phyloP scores from a whole-genome alignment of 2,329 filamentous ascomycete genomes.

The Aspergillus terreus region DNA sequence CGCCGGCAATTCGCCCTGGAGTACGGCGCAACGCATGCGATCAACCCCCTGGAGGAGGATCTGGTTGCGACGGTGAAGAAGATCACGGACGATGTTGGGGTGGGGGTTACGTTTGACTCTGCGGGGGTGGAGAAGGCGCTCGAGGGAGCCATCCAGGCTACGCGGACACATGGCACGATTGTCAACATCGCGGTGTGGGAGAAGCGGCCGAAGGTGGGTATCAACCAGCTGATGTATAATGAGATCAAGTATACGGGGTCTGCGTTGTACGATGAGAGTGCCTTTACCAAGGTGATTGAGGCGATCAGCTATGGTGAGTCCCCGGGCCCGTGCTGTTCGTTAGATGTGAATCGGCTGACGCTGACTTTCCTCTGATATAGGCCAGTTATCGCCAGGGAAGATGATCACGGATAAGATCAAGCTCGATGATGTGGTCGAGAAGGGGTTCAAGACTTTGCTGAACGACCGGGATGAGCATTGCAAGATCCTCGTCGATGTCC shows the following conservation, averaged over 20 bases:
- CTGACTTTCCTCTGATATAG: constrained; percentile 23
- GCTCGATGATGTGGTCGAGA: constrained; percentile 54
- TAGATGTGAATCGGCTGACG: not conserved
- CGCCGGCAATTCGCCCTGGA: constrained; percentile 51
- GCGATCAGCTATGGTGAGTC: constrained; percentile 35
- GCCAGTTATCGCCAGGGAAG: constrained; percentile 48
- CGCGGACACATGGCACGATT: constrained; percentile 53
- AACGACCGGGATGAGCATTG: constrained; percentile 60
- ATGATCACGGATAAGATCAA: constrained; percentile 61
- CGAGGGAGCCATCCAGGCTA: constrained; percentile 45
- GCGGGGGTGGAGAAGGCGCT: constrained; percentile 56
- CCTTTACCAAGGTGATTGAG: constrained; percentile 57
- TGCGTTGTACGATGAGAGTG: constrained; percentile 49
- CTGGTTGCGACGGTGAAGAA: constrained; percentile 45
- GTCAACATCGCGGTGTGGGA: constrained; percentile 66
- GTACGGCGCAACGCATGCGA: constrained; percentile 54
- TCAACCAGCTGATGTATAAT: constrained; percentile 52
- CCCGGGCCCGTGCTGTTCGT: not conserved
- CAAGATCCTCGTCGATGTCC: constrained; percentile 49
- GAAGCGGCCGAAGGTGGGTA: constrained; percentile 50
- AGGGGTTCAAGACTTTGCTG: constrained; percentile 55
- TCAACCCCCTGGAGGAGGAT: constrained; percentile 50
- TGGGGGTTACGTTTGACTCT: constrained; percentile 60
- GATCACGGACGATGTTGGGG: constrained; percentile 47
- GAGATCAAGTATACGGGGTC: constrained; percentile 51